Base-by-base conservation (phyloP, 805 yeast genomes). In the Candida multigemmis region DNA sequence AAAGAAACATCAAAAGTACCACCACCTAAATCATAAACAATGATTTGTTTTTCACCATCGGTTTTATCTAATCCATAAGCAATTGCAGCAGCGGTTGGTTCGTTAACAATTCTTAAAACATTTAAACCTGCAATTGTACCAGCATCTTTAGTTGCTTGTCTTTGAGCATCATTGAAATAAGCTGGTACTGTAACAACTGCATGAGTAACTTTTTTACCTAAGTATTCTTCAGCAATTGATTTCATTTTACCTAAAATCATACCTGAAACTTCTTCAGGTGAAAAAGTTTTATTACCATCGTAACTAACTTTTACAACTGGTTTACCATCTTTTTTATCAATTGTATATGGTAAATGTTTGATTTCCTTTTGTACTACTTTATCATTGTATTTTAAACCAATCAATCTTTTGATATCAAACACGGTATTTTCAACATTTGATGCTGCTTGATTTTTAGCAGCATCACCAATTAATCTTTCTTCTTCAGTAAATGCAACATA, bases 101-200 rank as follows among this genome's bases (percentile, higher is more conserved):
- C 96, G 66, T 86, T 86, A 50, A 87, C 86, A 58, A 86, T 86
- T 68, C 96, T 78, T 60, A 83, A 71, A 36, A 86, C 96, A 61
- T 86, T 86, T 57, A 86, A 71, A 52, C 96, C 96, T 33, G 96
- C 93, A 72, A 86, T 87, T 43, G 80, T 68, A 71, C 96, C 96
- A 35, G 96, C 95, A 60, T 86, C 96, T 71, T 86, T 87, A 50
- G 96, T 86, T 36, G 96, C 96, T 67, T 87, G 96, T 71, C 96
- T 83, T 68, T 87, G 96, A 31, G 96, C 85, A 61, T 86, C 96
- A 65, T 87, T 87, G 73, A 86, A 86, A 68, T 86, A 86, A 34
- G 96, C 96, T 29, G 96, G 96, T 41, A 86, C 96, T 27, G 96
- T 87, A 51, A 86, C 82, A 50, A 86, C 96, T 30, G 96, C 96